Conservation (phyloP, 2,329 filamentous ascomycete genomes). For the Orbilia oligospora region DNA sequence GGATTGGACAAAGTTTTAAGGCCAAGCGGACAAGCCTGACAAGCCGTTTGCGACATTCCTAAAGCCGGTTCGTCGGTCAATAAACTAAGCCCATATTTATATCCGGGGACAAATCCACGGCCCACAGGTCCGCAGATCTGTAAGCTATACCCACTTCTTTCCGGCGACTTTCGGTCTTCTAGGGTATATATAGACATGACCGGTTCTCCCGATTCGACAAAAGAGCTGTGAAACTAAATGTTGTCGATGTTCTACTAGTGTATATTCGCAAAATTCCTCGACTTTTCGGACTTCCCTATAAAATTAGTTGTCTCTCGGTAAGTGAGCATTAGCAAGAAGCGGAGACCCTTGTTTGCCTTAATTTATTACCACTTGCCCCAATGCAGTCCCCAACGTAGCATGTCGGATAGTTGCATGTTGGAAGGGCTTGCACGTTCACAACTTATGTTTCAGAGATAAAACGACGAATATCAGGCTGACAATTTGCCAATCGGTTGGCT, state of each 20-base stretch:
- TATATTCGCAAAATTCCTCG: conserved; percentile 31
- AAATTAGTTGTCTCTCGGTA: conserved; percentile 40
- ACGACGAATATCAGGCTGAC: conserved; percentile 22
- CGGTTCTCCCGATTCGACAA: conserved; percentile 15
- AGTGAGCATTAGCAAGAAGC: conserved; percentile 32
- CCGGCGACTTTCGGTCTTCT: conserved; percentile 38
- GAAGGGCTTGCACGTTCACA: conserved; percentile 1
- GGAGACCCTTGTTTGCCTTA: conserved; percentile 41
- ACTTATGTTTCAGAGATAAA: conserved; percentile 38
- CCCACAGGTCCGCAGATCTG: conserved; percentile 51
- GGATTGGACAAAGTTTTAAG: conserved; percentile 40
- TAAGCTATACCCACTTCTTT: conserved; percentile 60
- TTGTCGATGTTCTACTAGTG: conserved; percentile 14
- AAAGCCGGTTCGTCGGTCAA: conserved; percentile 50
- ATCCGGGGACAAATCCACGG: conserved; percentile 45
- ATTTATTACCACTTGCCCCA: conserved; percentile 31
- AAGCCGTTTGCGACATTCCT: conserved; percentile 61
- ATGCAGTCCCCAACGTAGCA: conserved; percentile 41
- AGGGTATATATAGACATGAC: conserved; percentile 40
- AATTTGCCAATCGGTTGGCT: conserved; percentile 31
- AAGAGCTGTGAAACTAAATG: conserved; percentile 25
- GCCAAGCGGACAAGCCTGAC: conserved; percentile 57
- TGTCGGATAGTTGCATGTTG: conserved; percentile 36
- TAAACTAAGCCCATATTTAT: conserved; percentile 49
- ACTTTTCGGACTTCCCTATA: conserved; percentile 15